Evolutionary conservation across 2,329 filamentous ascomycete genomes (phyloP).

Genomic region (Penicillium polonicum): DNA sequence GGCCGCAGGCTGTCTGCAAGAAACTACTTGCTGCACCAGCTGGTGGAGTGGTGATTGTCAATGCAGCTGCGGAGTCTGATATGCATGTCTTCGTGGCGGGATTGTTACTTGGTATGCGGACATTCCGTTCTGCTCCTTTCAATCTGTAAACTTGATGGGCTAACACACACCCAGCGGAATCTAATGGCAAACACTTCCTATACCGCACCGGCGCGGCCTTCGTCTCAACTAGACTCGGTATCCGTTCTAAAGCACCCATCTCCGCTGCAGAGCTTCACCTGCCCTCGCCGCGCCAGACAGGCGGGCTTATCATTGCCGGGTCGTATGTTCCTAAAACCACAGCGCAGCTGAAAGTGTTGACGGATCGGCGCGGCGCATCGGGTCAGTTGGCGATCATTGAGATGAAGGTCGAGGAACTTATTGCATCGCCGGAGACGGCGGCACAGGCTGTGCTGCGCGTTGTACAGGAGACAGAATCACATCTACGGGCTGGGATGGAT

Average conservation of each 20-base stretch:
- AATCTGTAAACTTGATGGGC: background rate
- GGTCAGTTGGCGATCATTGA: constrained; percentile 47
- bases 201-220: constrained; percentile 51
- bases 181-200: constrained; percentile 45
- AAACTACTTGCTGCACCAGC: constrained; percentile 40
- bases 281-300: constrained; percentile 34
- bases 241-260: constrained; percentile 53
- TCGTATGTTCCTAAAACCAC: constrained; percentile 62
- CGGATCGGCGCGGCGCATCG: constrained; percentile 36
- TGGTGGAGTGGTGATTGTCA: constrained; percentile 51
- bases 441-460: constrained; percentile 25
- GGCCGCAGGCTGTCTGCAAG: constrained; percentile 44
- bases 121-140: background rate
- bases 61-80: constrained; percentile 55
- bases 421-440: constrained; percentile 37
- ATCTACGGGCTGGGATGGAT: constrained; percentile 50
- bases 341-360: constrained; percentile 50
- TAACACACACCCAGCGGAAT: constrained; percentile 28
- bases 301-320: constrained; percentile 56
- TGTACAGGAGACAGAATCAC: constrained; percentile 38
- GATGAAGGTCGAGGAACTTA: constrained; percentile 51
- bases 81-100: constrained; percentile 57
- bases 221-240: constrained; percentile 53
- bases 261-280: constrained; percentile 47
- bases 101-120: constrained; percentile 39